phyloP scores from a whole-genome alignment of 2,329 filamentous ascomycete species.

The Nigrospora osmanthi region DNA sequence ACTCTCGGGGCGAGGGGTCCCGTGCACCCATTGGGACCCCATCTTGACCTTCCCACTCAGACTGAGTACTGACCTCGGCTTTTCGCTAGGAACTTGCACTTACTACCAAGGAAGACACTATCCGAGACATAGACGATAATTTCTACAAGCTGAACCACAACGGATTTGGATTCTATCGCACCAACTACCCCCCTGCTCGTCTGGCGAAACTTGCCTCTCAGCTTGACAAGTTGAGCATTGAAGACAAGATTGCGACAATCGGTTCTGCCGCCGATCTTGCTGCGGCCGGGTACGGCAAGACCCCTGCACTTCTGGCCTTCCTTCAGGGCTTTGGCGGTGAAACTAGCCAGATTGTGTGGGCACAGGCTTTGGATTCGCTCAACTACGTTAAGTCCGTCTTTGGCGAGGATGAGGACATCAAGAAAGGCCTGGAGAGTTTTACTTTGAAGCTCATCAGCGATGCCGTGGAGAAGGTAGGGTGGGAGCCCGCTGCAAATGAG shows the following conservation, averaged over 20 bases:
- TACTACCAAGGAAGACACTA: conserved; percentile 66
- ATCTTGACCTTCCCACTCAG: too few relatives aligned
- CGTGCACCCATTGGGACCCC: too few relatives aligned
- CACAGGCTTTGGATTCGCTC: conserved; percentile 72
- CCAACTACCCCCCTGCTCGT: conserved; percentile 83
- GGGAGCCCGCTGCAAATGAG: conserved; percentile 72
- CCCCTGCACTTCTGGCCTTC: conserved; percentile 73
- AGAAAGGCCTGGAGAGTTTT: conserved; percentile 69
- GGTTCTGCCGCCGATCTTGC: conserved; percentile 86
- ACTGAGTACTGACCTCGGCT: too few relatives aligned
- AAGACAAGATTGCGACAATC: conserved; percentile 89
- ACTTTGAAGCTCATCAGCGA: conserved; percentile 67
- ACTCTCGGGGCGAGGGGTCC: too few relatives aligned
- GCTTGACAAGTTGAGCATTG: conserved; percentile 66
- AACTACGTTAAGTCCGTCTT: conserved; percentile 79
- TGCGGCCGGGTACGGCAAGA: conserved; percentile 77
- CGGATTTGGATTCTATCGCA: conserved; percentile 82
- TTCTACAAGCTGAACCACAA: conserved; percentile 95
- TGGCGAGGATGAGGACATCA: conserved; percentile 63
- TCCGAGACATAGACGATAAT: conserved; percentile 64
- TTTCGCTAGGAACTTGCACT: conserved; percentile 48
- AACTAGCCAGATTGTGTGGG: conserved; percentile 82
- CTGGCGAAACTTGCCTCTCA: conserved; percentile 73
- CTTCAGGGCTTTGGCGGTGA: conserved; percentile 79
- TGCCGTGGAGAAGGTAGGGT: conserved; percentile 73